These are phyloP conservation scores for Platanus orientalis DNA, from an alignment of 164 flowering plant genomes.

Conservation along the genomic window DNA sequence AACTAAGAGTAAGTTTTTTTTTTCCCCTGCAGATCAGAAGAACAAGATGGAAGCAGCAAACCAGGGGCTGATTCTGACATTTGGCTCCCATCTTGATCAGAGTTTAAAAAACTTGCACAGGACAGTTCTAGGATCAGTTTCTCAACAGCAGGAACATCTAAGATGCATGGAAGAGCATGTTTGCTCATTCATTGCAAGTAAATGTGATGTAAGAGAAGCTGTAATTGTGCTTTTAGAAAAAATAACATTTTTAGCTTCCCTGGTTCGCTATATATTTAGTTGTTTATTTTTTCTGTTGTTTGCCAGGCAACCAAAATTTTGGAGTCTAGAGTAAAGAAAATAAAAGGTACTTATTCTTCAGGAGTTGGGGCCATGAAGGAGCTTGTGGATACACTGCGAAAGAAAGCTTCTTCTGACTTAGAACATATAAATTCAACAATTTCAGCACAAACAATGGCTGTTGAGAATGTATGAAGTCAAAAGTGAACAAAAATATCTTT, in stretches of 20 bases:
- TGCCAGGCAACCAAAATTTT: constrained; percentile 49
- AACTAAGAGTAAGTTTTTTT: not conserved
- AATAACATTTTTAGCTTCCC: not conserved
- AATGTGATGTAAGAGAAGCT: constrained; percentile 57
- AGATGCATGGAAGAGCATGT: constrained; percentile 62
- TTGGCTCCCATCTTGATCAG: constrained; percentile 71
- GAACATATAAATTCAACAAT: constrained; percentile 45
- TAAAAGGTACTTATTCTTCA: constrained; percentile 39
- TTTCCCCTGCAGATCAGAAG: constrained; percentile 50
- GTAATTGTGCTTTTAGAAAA: not conserved
- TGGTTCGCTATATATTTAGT: not conserved
- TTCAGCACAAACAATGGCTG: constrained; percentile 34
- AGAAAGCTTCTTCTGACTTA: constrained; percentile 46
- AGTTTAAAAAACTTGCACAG: constrained; percentile 58
- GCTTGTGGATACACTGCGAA: constrained; percentile 39
- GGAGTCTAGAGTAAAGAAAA: constrained; percentile 53
- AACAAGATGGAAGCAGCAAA: constrained; percentile 61
- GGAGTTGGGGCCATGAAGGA: constrained; percentile 51
- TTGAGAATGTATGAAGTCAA: constrained; percentile 51
- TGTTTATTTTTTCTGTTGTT: constrained; percentile 3
- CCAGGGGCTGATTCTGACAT: constrained; percentile 46
- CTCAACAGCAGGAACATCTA: constrained; percentile 73
- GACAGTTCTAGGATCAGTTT: constrained; percentile 53
- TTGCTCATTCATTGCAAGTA: constrained; percentile 60
- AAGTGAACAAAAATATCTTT: not conserved